These are phyloP conservation scores for Colletotrichum caudatum DNA, from an alignment of 2,329 filamentous ascomycete genomes.

Conservation along the genomic window DNA sequence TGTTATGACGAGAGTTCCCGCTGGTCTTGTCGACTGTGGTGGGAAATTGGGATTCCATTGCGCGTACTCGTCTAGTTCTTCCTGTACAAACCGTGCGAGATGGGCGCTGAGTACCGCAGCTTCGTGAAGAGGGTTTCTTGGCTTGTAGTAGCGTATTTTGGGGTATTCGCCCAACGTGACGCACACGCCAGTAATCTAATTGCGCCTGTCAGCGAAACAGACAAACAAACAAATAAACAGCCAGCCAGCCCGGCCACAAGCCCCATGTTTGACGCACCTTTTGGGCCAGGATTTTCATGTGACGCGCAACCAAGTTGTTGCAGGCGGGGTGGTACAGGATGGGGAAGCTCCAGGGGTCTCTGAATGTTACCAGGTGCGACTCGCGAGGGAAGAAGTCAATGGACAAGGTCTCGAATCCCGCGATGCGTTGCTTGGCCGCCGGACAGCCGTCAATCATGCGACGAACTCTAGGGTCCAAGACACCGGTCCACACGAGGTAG, in stretches of 20 bases:
- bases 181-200: slow-evolving; percentile 85
- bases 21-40: slow-evolving; percentile 80
- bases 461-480: slow-evolving; percentile 77
- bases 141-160: slow-evolving; percentile 90
- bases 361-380: slow-evolving; percentile 89
- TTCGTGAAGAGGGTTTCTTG: slow-evolving; percentile 81
- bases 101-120: slow-evolving; percentile 89
- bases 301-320: slow-evolving; percentile 83
- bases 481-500: slow-evolving; percentile 86
- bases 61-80: slow-evolving; percentile 90
- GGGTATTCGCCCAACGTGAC: slow-evolving; percentile 95
- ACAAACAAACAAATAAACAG: background rate
- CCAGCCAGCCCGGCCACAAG: background rate
- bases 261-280: slow-evolving; percentile 70
- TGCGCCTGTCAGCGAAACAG: slow-evolving; percentile 39
- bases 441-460: slow-evolving; percentile 80
- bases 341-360: slow-evolving; percentile 96
- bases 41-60: slow-evolving; percentile 88
- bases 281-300: slow-evolving; percentile 87
- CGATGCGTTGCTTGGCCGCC: slow-evolving; percentile 78
- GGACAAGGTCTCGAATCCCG: slow-evolving; percentile 84
- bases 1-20: slow-evolving; percentile 85
- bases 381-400: slow-evolving; percentile 93
- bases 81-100: slow-evolving; percentile 89
- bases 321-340: slow-evolving; percentile 91